Evolutionary conservation across 768 basidiomycete genomes (phyloP).

Genomic region (Agaricus blazei): DNA sequence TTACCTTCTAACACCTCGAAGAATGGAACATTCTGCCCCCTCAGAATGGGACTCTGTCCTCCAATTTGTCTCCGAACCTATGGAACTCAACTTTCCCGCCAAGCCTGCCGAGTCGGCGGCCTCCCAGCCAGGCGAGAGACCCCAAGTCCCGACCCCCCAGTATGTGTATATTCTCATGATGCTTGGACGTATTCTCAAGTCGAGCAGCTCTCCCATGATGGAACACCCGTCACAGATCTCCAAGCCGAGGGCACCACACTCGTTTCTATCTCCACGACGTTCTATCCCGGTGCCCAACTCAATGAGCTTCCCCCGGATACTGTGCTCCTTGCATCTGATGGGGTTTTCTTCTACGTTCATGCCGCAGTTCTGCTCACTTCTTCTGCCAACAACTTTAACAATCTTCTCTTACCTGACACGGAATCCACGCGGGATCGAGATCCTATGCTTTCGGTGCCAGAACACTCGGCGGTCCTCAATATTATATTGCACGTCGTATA

Average conservation of each 20-base stretch:
- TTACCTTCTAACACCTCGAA: conserved; percentile 12
- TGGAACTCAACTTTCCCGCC: conserved; percentile 33
- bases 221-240: conserved; percentile 36
- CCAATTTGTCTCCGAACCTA: conserved; percentile 50
- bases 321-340: conserved; percentile 65
- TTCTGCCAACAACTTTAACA: conserved; percentile 63
- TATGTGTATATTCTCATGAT: conserved; percentile 23
- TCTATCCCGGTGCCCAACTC: conserved; percentile 65
- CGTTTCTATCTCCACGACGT: conserved; percentile 81
- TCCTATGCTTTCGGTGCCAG: conserved; percentile 53
- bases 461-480: conserved; percentile 61
- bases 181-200: not conserved
- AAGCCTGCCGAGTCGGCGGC: conserved; percentile 26
- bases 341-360: conserved; percentile 84
- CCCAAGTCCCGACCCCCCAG: conserved; percentile 62
- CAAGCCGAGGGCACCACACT: conserved; percentile 30
- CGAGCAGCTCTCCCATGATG: conserved; percentile 39
- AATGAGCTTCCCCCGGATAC: conserved; percentile 54
- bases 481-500: conserved; percentile 71
- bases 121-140: conserved; percentile 14
- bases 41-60: conserved; percentile 60
- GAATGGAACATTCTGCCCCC: conserved; percentile 25
- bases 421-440: conserved; percentile 38
- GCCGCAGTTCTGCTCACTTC: conserved; percentile 47
- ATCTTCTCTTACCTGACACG: conserved; percentile 43